Evolutionary conservation across 2,329 filamentous ascomycete species (phyloP), one percentile per base, ranked within the genome.

Genomic region (Coniochaeta hoffmannii): DNA sequence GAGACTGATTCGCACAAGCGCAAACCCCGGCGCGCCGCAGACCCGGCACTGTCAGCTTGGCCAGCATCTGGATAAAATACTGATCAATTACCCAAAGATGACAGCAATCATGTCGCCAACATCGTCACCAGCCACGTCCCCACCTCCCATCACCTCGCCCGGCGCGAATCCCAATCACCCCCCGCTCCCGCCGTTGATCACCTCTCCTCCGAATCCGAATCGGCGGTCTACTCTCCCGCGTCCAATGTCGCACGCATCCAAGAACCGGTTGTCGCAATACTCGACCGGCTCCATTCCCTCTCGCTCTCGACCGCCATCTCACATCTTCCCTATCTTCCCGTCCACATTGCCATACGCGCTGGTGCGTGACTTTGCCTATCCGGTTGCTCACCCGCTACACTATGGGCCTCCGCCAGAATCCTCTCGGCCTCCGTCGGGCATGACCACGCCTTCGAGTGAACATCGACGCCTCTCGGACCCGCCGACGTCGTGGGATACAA

Each of bases 281-380:
- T 94, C 89, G 60, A 85, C 49, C 15, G 75, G 83, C 57, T 92
- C 89, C 15, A 79, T 77, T 57, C 80, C 80, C 53, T 80, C 81
- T 59, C 82, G 86, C 59, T 96, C 91, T 60, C 85, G 90, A 58
- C 90, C 91, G 19, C 80, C 80, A 55, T 96, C 90, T n/a, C 82
- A 88, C 66, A 80, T 89, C 59, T 93, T 94, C 66, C 88, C 90
- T 15, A 77, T 88, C 64, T 94, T 90, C 71, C 87, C 90, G 64
- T 94, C 91, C 57, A 96, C 86, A 67, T 81, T 97, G 17, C 73
- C 89, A 7, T 97, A 97, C 70, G 86, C 91, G n/a, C 78, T 90
- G 46, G 92, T 99, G 61, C 88, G 94, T 66, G 94, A 99, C 77
- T 99, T 97, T 73, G 94, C 94, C 62, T 99, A 97, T 69, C 85